Conservation (phyloP, 768 basidiomycete genomes). For the Phylloporus arenicola region DNA sequence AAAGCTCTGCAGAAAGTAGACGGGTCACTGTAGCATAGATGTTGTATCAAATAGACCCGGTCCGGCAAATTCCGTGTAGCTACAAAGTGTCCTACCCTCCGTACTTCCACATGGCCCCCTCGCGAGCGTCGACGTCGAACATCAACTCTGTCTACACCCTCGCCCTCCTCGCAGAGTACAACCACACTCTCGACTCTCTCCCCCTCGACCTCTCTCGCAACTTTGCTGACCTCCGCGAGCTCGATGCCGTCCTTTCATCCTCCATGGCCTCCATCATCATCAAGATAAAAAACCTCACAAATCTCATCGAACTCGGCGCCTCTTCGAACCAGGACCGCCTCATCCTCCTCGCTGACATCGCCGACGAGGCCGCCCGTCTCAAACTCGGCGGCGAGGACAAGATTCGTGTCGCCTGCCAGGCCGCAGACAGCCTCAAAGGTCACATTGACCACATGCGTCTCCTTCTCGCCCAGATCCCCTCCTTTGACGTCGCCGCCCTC, state of each 20-base stretch:
- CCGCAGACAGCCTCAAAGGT: conserved; percentile 78
- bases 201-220: conserved; percentile 91
- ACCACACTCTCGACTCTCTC: conserved; percentile 88
- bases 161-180: conserved; percentile 73
- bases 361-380: conserved; percentile 86
- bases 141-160: conserved; percentile 55
- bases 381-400: conserved; percentile 97
- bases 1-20: conserved; percentile 33
- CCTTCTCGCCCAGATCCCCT: conserved; percentile 59
- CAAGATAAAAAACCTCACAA: conserved; percentile 71
- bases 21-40: conserved; percentile 27
- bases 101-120: conserved; percentile 32
- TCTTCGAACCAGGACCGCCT: conserved; percentile 68
- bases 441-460: conserved; percentile 57
- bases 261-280: conserved; percentile 77
- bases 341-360: conserved; percentile 84
- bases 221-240: conserved; percentile 94
- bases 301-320: conserved; percentile 64
- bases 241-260: conserved; percentile 93
- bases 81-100: neutral
- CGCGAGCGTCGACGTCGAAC: conserved; percentile 29
- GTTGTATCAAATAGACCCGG: conserved; percentile 12
- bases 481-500: conserved; percentile 52
- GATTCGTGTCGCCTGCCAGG: conserved; percentile 88
- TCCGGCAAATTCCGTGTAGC: conserved; percentile 27